Base-by-base conservation (phyloP, 2,329 filamentous ascomycete species). In the Tricladium varicosporioides region DNA sequence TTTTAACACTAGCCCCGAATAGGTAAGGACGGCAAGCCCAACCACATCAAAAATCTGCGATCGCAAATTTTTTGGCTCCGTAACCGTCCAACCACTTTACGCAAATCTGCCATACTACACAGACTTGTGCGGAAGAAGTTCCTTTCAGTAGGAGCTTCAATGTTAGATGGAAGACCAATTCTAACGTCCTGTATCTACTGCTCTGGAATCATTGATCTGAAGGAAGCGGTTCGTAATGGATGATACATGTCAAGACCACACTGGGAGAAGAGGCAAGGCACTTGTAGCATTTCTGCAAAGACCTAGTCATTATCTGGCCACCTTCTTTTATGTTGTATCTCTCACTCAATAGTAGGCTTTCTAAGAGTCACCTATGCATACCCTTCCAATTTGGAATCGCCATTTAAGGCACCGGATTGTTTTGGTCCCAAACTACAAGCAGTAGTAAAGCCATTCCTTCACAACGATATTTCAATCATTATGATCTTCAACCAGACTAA, bases 111-210 rank as follows among this genome's bases (percentile, higher is more conserved):
- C 60, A 61, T 49, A 42, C 59, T 61, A 62, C 58, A 67, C 67
- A 62, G 67, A 73, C 65, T 70, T 69, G 62, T 61, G 68, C 70
- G 65, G 70, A 70, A 60, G 67, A 70, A 68, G 64, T 62, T 53
- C 72, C 79, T 82, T 82, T 82, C 81, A 83, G 75, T 82, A 83
- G 78, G 74, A 68, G 73, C 72, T 73, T 74, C 73, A 64, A 65
- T 72, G 75, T 75, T 78, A 81, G 79, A 85, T 82, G 85, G 80
- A 72, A 89, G 84, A 89, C 75, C 65, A 73, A 83, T 74, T 67
- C 70, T 73, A 27, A 83, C 87, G 80, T 84, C 86, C 86, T 86
- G 88, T 91, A 91, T 91, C 88, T 91, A 86, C 88, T 89, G 85
- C 87, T 86, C 86, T 89, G 81, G 87, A 91, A 83, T 86, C 59